phyloP scores from a whole-genome alignment of 1,284 basidiomycete species.

The Crucibulum parvulum region DNA sequence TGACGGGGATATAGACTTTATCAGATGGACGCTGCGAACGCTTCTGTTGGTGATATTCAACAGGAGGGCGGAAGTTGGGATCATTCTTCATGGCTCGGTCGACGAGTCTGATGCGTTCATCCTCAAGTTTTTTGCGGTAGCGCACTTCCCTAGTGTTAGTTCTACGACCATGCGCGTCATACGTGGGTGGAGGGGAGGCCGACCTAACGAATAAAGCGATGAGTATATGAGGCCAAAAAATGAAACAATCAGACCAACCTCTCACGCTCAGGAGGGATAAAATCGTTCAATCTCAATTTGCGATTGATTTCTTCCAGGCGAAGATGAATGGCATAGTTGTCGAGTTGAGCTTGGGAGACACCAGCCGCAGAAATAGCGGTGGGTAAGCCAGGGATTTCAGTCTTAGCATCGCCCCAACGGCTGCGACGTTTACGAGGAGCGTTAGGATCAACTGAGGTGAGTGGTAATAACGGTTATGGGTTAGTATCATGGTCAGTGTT shows the following conservation, averaged over 20 bases:
- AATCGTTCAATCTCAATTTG: slow-evolving; percentile 93
- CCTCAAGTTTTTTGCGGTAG: slow-evolving; percentile 97
- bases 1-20: slow-evolving; percentile 99
- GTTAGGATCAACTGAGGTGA: slow-evolving; percentile 72
- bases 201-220: slow-evolving; percentile 59
- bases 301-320: slow-evolving; percentile 97
- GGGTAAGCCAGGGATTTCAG: slow-evolving; percentile 88
- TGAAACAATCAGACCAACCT: slow-evolving; percentile 53
- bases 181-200: slow-evolving; percentile 96
- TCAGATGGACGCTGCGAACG: slow-evolving; percentile 92
- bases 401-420: slow-evolving; percentile 93
- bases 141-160: slow-evolving; percentile 99
- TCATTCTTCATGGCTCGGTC: slow-evolving; percentile 98
- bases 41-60: slow-evolving; percentile 95
- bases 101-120: slow-evolving; percentile 93
- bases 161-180: slow-evolving; percentile 95
- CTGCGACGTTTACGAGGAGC: slow-evolving; percentile 92
- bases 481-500: slow-evolving; percentile 67
- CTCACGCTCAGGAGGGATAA: slow-evolving; percentile 95
- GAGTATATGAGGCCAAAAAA: slow-evolving; percentile 29
- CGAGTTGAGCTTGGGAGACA: slow-evolving; percentile 91
- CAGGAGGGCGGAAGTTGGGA: slow-evolving; percentile 95
- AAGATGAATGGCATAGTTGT: slow-evolving; percentile 94
- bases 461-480: slow-evolving; percentile 45
- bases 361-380: slow-evolving; percentile 92